A percentile compares a stretch with the other conserved stretches of the same genome.
These are phyloP conservation scores for Guyanaporus albipodus DNA, from an alignment of 768 basidiomycete genomes.

Conservation along the genomic window DNA sequence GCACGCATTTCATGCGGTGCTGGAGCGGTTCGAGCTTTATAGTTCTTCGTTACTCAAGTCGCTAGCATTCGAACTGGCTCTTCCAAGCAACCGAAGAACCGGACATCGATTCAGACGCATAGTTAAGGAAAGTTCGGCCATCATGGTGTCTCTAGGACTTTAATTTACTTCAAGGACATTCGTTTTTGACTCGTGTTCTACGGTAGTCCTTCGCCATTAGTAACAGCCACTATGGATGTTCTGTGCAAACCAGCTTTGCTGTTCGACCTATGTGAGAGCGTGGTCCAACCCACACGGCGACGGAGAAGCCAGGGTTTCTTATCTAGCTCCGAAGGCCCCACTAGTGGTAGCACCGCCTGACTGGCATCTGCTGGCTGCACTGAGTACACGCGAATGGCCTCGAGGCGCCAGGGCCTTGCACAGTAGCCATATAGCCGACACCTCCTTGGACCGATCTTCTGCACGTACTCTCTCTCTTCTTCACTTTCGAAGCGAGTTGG, in stretches of 20 bases:
- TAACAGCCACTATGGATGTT: neutral
- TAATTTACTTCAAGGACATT: neutral
- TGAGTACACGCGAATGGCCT: slow-evolving; percentile 24
- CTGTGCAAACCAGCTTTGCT: neutral
- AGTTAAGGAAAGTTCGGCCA: slow-evolving; percentile 32
- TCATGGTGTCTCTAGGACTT: slow-evolving; percentile 23
- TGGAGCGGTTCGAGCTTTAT: slow-evolving; percentile 54
- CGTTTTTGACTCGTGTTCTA: neutral
- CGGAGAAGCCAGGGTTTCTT: neutral
- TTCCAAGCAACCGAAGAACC: slow-evolving; percentile 42
- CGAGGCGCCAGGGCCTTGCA: slow-evolving; percentile 22
- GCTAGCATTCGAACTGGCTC: slow-evolving; percentile 49
- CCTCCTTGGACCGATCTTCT: slow-evolving; percentile 10
- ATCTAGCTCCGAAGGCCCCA: neutral
- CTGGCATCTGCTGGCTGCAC: slow-evolving; percentile 19
- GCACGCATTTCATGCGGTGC: slow-evolving; percentile 70
- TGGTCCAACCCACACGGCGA: slow-evolving; percentile 3
- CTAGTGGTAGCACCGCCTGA: slow-evolving; percentile 17
- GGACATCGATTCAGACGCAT: slow-evolving; percentile 44
- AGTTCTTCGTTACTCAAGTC: slow-evolving; percentile 39
- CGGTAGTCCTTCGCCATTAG: neutral
- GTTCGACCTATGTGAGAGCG: neutral
- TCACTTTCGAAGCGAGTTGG: slow-evolving; percentile 5
- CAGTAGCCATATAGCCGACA: slow-evolving; percentile 14
- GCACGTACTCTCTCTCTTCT: neutral